These are phyloP conservation scores for Solanum bukasovii DNA, from an alignment of 257 asterid genomes.

Conservation along the genomic window DNA sequence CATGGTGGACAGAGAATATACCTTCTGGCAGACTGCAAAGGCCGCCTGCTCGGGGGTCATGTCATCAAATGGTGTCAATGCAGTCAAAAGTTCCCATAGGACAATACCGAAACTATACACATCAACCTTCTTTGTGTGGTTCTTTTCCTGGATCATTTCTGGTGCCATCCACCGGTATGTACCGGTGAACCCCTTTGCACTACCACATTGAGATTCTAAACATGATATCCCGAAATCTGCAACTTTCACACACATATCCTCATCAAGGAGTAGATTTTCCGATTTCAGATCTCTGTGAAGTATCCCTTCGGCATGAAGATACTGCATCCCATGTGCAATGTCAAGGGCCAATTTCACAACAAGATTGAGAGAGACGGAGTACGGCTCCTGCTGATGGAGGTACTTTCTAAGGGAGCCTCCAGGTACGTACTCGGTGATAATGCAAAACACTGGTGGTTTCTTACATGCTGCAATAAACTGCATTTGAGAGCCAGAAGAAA, in stretches of 20 bases:
- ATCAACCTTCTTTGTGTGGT: slow-evolving; percentile 89
- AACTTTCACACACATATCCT: slow-evolving; percentile 83
- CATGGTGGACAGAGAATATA: slow-evolving; percentile 8
- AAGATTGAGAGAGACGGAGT: slow-evolving; percentile 68
- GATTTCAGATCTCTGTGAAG: slow-evolving; percentile 95
- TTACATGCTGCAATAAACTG: slow-evolving; percentile 96
- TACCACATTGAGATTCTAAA: slow-evolving; percentile 88
- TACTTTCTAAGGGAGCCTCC: slow-evolving; percentile 90
- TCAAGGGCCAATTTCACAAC: slow-evolving; percentile 67
- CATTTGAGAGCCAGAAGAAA: slow-evolving; percentile 7
- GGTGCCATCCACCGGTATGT: slow-evolving; percentile 99
- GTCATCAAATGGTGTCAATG: slow-evolving; percentile 81
- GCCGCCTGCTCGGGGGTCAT: slow-evolving; percentile 99
- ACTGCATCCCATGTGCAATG: slow-evolving; percentile 88
- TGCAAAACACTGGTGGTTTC: slow-evolving; percentile 89
- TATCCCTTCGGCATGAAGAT: slow-evolving; percentile 84
- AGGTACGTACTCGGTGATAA: slow-evolving; percentile 80
- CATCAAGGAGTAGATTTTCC: slow-evolving; percentile 76
- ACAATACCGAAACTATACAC: slow-evolving; percentile 87
- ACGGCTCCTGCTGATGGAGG: slow-evolving; percentile 89
- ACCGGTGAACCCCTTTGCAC: slow-evolving; percentile 89
- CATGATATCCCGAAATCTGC: slow-evolving; percentile 97
- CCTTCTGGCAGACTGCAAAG: slow-evolving; percentile 98
- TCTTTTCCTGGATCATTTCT: slow-evolving; percentile 88
- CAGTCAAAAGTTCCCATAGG: slow-evolving; percentile 89